phyloP scores from a whole-genome alignment of 2,329 filamentous ascomycete species.

The Arachnomyces sp. region DNA sequence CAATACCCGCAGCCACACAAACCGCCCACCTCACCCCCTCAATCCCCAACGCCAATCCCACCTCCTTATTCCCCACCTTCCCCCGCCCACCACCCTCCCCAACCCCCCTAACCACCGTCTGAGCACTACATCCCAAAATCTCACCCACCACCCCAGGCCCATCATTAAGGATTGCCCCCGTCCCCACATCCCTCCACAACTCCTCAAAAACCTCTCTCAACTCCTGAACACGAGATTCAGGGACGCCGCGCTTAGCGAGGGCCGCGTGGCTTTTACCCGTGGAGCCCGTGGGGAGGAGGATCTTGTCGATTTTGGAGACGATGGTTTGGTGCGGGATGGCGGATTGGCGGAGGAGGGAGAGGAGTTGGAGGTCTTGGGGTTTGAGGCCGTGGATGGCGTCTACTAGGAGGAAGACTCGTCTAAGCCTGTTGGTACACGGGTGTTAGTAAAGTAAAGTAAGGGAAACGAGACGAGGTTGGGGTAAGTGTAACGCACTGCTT shows the following conservation, averaged over 20 bases:
- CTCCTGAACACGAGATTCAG: slow-evolving; percentile 26
- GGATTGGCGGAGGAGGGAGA: slow-evolving; percentile 48
- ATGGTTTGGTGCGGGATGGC: slow-evolving; percentile 57
- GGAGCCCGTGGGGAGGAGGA: slow-evolving; percentile 27
- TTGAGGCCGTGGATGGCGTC: slow-evolving; percentile 58
- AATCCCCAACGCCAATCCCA: slow-evolving; percentile 48
- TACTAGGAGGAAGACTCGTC: slow-evolving; percentile 56
- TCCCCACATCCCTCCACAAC: slow-evolving; percentile 17
- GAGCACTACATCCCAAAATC: slow-evolving; percentile 51
- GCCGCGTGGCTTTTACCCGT: slow-evolving; percentile 17
- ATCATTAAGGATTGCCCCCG: slow-evolving; percentile 30
- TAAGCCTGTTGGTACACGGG: slow-evolving; percentile 32
- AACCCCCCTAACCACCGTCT: slow-evolving; percentile 39
- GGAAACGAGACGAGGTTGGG: not conserved
- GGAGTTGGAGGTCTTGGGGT: slow-evolving; percentile 48
- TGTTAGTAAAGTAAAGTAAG: not conserved
- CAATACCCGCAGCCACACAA: slow-evolving; percentile 52
- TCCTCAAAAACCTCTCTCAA: slow-evolving; percentile 38
- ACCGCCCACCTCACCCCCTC: slow-evolving; percentile 57
- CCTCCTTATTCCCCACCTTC: too few species aligned
- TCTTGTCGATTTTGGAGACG: slow-evolving; percentile 56
- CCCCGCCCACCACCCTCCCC: too few species aligned
- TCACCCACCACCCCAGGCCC: slow-evolving; percentile 46
- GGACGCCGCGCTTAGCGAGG: slow-evolving; percentile 13
- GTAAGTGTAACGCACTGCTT: slow-evolving; percentile 42